A percentile compares a stretch with the other conserved stretches of the same genome.
phyloP scores from a whole-genome alignment of 495 filamentous ascomycete species.

The Daldinia bambusicola region DNA sequence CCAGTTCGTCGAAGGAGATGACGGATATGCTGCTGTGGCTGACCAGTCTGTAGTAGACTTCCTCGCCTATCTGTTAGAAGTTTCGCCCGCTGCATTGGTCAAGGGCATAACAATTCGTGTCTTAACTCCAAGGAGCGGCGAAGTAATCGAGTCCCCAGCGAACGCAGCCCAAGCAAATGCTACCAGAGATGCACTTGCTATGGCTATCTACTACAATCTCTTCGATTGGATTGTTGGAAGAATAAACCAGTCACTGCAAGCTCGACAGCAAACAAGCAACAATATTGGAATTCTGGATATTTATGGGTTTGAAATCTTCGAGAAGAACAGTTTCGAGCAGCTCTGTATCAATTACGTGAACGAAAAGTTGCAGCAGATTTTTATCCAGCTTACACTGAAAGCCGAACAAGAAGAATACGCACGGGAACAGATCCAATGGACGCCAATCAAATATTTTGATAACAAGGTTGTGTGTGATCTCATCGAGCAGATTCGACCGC shows the following conservation, averaged over 20 bases:
- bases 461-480: slow-evolving; percentile 99
- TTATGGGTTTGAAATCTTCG: slow-evolving; percentile 99
- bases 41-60: slow-evolving; percentile 95
- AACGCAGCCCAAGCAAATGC: slow-evolving; percentile 91
- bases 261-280: slow-evolving; percentile 77
- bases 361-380: slow-evolving; percentile 99
- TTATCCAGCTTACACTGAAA: slow-evolving; percentile 96
- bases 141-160: slow-evolving; percentile 89
- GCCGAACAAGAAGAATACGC: slow-evolving; percentile 99
- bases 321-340: slow-evolving; percentile 99
- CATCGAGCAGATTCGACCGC: slow-evolving; percentile 91
- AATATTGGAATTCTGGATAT: slow-evolving; percentile 99
- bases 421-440: slow-evolving; percentile 97
- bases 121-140: slow-evolving; percentile 86
- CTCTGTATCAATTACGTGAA: slow-evolving; percentile 99
- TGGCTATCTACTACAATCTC: slow-evolving; percentile 95
- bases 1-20: slow-evolving; percentile 85
- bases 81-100: slow-evolving; percentile 80
- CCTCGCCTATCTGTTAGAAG: slow-evolving; percentile 91
- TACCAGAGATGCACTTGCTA: slow-evolving; percentile 92
- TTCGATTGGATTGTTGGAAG: slow-evolving; percentile 99
- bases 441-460: slow-evolving; percentile 99
- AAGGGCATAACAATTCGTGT: slow-evolving; percentile 90
- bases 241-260: slow-evolving; percentile 88
- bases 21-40: slow-evolving; percentile 82